Conservation (phyloP, 2,329 filamentous ascomycete genomes). For the Cercospora canescens region DNA sequence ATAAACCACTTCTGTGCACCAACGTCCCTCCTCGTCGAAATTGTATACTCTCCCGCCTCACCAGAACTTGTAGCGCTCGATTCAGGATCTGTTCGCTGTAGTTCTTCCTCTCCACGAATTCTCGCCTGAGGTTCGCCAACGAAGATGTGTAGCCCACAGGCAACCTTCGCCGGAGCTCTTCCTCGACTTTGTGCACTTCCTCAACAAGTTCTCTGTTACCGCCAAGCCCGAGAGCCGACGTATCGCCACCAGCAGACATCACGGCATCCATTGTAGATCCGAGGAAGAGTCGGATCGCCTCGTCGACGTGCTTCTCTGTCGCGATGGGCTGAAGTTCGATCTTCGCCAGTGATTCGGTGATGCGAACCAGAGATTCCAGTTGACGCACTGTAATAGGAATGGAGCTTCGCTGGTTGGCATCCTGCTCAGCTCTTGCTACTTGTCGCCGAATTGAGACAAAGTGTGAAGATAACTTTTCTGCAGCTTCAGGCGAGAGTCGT, state of each 20-base stretch:
- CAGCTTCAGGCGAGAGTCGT: slow-evolving; percentile 82
- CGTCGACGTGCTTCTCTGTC: slow-evolving; percentile 89
- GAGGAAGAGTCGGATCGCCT: slow-evolving; percentile 94
- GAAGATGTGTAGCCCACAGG: slow-evolving; percentile 96
- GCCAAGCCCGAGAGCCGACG: slow-evolving; percentile 74
- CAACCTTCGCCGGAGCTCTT: slow-evolving; percentile 77
- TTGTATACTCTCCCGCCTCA: slow-evolving; percentile 82
- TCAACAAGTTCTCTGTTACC: slow-evolving; percentile 88
- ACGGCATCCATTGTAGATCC: slow-evolving; percentile 98
- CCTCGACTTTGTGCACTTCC: slow-evolving; percentile 82
- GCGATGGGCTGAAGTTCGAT: slow-evolving; percentile 82
- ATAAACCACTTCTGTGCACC: slow-evolving; percentile 67
- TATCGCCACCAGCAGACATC: slow-evolving; percentile 46
- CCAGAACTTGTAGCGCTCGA: slow-evolving; percentile 79
- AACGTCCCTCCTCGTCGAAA: slow-evolving; percentile 75
- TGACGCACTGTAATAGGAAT: slow-evolving; percentile 98
- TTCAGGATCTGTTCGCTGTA: slow-evolving; percentile 87
- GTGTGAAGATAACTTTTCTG: slow-evolving; percentile 94
- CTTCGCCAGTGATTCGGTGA: slow-evolving; percentile 94
- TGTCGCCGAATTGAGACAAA: slow-evolving; percentile 95
- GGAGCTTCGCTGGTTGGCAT: slow-evolving; percentile 84
- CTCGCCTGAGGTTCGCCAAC: slow-evolving; percentile 77
- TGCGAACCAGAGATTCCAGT: slow-evolving; percentile 94
- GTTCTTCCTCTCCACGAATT: slow-evolving; percentile 89
- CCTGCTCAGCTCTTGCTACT: slow-evolving; percentile 86